Base-by-base conservation (phyloP, 1,284 basidiomycete genomes). In the Ustilago trichophora region DNA sequence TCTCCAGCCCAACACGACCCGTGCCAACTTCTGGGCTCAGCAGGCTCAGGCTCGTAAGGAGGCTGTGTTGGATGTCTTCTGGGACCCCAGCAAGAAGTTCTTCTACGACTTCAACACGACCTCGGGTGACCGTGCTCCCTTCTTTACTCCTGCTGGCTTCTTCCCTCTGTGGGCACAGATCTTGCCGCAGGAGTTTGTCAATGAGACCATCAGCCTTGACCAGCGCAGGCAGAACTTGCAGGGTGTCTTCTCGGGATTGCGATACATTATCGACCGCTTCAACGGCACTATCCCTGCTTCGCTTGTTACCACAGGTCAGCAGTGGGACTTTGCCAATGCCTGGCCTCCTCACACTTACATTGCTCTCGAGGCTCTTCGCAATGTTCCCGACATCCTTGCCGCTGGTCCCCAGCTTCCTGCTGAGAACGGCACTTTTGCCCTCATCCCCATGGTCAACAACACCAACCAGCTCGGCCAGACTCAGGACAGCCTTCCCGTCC, bases 91-190 rank as follows among this genome's bases (percentile, higher is more conserved):
- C 3, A 91, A 91, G 84, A 84, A 92, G 24, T 91, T 88, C 4
- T 95, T 93, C 83, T 94, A 94, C 80, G 91, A 93, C 82, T 93
- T 88, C 82, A 78, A 78, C 53, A 54, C 55, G 27, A 73, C 74
- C 3, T 21, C 53, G 11, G 42, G 46, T 12, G 54, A 52, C 18
- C 65, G 65, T 13, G 48, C 59, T 18, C 79, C 77, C 19, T 79
- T 91, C 41, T 93, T 88, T 83, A 87, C 86, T 13, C 85, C 84
- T 0, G 91, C 90, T 2, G 88, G 88, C 1, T 91, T 90, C 82
- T 94, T 91, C 82, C 91, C 93, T 0, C 84, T 90, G 42, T 95
- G 93, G 93, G 89, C 86, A 50, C 89, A 88, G 21, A 92, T 96
- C 75, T 84, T 92, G 43, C 93, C 93, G 0, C 77, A 85, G 15